Evolutionary conservation across 2,329 filamentous ascomycete genomes (phyloP).

Genomic region (Curvularia hawaiiensis): DNA sequence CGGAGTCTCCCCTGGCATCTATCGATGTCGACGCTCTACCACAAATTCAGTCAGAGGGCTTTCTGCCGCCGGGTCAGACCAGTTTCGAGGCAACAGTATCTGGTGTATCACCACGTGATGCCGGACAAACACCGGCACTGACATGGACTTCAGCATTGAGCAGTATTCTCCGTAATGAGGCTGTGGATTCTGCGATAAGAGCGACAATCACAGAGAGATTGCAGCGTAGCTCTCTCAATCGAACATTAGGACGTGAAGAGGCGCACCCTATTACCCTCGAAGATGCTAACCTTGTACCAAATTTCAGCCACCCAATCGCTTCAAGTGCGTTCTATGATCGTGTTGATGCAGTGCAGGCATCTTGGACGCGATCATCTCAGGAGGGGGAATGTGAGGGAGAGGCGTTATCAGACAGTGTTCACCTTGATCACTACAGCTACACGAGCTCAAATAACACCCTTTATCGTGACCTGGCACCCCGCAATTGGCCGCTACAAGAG

Average conservation of each 20-base stretch:
- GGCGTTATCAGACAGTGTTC: background rate
- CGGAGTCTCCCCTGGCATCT: background rate
- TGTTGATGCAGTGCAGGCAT: background rate
- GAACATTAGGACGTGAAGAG: background rate
- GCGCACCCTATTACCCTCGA: background rate
- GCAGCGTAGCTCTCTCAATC: background rate
- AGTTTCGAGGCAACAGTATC: background rate
- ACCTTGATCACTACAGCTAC: background rate
- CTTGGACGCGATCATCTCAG: background rate
- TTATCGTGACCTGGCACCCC: background rate
- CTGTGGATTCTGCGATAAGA: slow-evolving; percentile 10
- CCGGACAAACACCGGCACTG: background rate
- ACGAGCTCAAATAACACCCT: slow-evolving; percentile 3
- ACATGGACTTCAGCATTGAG: slow-evolving; percentile 22
- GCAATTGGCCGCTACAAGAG: background rate
- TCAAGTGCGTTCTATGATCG: slow-evolving; percentile 21
- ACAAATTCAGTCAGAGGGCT: background rate
- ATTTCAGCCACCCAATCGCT: slow-evolving; percentile 29
- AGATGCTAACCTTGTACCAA: slow-evolving; percentile 26
- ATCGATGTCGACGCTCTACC: too few species aligned
- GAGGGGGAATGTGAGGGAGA: background rate
- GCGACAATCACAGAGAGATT: slow-evolving; percentile 10
- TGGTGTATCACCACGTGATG: background rate
- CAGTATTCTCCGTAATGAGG: slow-evolving; percentile 10
- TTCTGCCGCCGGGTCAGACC: background rate